Conservation (phyloP, 306 rosid genomes). For the Quercus variabilis region DNA sequence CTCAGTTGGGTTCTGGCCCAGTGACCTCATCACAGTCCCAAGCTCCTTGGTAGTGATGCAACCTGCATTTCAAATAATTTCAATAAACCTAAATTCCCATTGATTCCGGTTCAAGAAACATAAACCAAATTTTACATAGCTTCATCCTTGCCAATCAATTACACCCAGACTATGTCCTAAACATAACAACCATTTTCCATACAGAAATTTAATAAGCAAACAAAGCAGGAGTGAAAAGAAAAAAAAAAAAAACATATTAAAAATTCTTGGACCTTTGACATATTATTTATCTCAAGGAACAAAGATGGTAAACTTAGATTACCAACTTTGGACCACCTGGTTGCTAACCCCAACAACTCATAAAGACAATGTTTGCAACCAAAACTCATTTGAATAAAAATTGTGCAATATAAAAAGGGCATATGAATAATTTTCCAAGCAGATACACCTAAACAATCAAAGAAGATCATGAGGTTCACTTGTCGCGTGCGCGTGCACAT, state of each 20-base stretch:
- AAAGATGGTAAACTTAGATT: neutral
- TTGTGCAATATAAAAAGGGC: neutral
- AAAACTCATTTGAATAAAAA: neutral
- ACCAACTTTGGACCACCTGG: neutral
- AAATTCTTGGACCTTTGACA: neutral
- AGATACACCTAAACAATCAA: no score
- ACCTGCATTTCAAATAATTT: constrained; percentile 34
- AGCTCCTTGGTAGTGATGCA: constrained; percentile 93
- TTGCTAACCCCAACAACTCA: neutral
- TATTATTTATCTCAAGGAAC: neutral
- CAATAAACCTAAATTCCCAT: neutral
- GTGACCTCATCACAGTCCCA: constrained; percentile 84
- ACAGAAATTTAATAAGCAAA: neutral
- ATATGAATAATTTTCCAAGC: neutral
- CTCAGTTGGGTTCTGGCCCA: constrained; percentile 91
- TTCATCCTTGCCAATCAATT: neutral
- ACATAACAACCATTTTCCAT: neutral
- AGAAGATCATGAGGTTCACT: no score
- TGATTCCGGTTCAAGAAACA: neutral
- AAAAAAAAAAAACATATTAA: neutral
- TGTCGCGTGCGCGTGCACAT: rapidly evolving
- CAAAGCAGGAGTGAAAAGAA: neutral
- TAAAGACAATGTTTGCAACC: neutral
- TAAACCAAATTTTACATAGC: neutral
- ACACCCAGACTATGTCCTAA: neutral